A percentile compares a stretch with the other conserved stretches of the same genome.
Evolutionary conservation across 2,329 filamentous ascomycete genomes (phyloP).

Genomic region (Aspergillus pseudotamarii): DNA sequence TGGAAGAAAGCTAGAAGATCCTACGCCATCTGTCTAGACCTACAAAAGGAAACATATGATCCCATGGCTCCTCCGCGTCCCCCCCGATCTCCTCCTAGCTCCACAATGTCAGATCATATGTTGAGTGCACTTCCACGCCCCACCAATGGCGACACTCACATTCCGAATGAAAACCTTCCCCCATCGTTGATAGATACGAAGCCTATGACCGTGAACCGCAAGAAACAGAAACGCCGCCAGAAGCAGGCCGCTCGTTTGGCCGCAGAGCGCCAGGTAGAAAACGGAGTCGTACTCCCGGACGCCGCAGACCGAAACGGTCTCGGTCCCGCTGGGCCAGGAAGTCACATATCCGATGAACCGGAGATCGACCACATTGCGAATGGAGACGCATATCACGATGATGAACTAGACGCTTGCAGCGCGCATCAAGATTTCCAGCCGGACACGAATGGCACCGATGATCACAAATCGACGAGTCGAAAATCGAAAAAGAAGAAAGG

Average conservation of each 20-base stretch:
- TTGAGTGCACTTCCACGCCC: constrained; percentile 28
- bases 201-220: constrained; percentile 72
- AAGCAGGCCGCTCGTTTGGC: constrained; percentile 77
- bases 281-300: constrained; percentile 29
- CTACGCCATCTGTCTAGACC: constrained; percentile 5
- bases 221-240: constrained; percentile 91
- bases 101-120: constrained; percentile 33
- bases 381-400: constrained; percentile 60
- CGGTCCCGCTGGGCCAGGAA: constrained; percentile 31
- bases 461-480: constrained; percentile 26
- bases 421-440: constrained; percentile 26
- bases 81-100: constrained; percentile 25
- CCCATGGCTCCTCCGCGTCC: constrained; percentile 24
- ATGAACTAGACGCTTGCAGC: constrained; percentile 51
- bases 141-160: constrained; percentile 33
- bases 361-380: constrained; percentile 44
- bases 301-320: constrained; percentile 39
- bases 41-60: constrained; percentile 10
- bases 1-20: constrained; percentile 16
- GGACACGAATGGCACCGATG: constrained; percentile 24
- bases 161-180: constrained; percentile 18
- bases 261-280: constrained; percentile 51
- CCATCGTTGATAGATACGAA: constrained; percentile 20
- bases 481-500: constrained; percentile 48
- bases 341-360: constrained; percentile 32